These are phyloP conservation scores for Dothistroma pini DNA, from an alignment of 2,329 filamentous ascomycete genomes.

Conservation along the genomic window DNA sequence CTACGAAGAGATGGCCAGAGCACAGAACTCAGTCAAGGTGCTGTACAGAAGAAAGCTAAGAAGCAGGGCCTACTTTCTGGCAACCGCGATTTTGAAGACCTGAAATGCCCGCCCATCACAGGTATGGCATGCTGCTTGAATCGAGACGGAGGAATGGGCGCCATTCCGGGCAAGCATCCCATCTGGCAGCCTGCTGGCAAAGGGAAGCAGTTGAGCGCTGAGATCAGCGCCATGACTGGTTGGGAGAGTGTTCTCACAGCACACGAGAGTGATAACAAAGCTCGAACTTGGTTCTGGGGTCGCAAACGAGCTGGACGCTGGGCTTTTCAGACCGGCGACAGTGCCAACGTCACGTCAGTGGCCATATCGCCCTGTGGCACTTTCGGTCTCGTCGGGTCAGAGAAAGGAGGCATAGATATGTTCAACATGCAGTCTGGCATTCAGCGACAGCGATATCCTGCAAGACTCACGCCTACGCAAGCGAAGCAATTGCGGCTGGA, in stretches of 20 bases:
- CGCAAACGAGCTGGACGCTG: conserved; percentile 88
- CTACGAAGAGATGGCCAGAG: conserved; percentile 91
- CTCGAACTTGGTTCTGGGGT: conserved; percentile 98
- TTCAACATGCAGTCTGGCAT: conserved; percentile 94
- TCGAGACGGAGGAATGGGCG: conserved; percentile 88
- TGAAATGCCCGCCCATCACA: conserved; percentile 90
- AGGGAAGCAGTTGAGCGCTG: conserved; percentile 63
- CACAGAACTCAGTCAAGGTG: conserved; percentile 87
- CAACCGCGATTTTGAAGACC: conserved; percentile 49
- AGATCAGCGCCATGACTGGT: conserved; percentile 73
- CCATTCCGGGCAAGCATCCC: conserved; percentile 69
- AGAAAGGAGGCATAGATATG: conserved; percentile 81
- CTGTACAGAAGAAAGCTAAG: conserved; percentile 81
- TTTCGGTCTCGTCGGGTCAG: conserved; percentile 86
- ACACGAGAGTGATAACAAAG: conserved; percentile 77
- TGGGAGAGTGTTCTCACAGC: conserved; percentile 98
- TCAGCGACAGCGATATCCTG: conserved; percentile 83
- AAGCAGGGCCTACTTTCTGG: conserved; percentile 67
- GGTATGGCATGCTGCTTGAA: conserved; percentile 90
- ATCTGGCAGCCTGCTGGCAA: conserved; percentile 73
- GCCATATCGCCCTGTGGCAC: conserved; percentile 88
- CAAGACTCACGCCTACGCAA: conserved; percentile 71
- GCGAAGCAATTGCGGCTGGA: conserved; percentile 70
- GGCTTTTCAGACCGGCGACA: conserved; percentile 84
- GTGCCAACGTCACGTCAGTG: conserved; percentile 75